Conservation (phyloP, 768 basidiomycete species). For the Austroboletus eburneus region DNA sequence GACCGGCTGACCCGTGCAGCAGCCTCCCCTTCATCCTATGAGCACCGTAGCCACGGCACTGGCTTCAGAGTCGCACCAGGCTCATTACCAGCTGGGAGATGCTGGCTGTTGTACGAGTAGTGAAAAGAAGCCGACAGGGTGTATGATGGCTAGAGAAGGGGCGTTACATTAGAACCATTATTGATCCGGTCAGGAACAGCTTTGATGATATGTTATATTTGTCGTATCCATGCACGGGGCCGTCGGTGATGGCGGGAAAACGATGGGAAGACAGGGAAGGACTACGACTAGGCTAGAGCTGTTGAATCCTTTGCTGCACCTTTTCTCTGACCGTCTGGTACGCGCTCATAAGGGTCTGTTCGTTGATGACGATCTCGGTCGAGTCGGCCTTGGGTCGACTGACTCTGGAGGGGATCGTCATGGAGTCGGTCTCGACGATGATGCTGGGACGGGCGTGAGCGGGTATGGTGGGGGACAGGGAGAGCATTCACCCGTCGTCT, state of each 20-base stretch:
- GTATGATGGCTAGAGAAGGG: background rate
- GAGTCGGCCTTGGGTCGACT: conserved; percentile 90
- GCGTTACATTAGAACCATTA: background rate
- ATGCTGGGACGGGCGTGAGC: conserved; percentile 51
- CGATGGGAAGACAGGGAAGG: conserved; percentile 20
- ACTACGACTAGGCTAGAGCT: conserved; percentile 43
- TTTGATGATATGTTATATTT: too few relatives aligned
- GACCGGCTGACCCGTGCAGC: background rate
- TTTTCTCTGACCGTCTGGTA: conserved; percentile 87
- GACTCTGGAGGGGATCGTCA: conserved; percentile 93
- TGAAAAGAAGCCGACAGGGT: too few relatives aligned
- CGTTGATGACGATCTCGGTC: conserved; percentile 96
- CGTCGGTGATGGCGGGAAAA: background rate
- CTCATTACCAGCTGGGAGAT: background rate
- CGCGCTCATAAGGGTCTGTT: conserved; percentile 91
- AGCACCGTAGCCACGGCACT: background rate
- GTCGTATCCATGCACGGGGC: too few relatives aligned
- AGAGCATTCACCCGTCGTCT: conserved; percentile 77
- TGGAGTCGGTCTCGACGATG: conserved; percentile 93
- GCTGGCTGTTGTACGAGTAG: conserved; percentile 16
- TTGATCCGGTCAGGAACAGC: too few relatives aligned
- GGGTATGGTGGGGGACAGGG: conserved; percentile 8
- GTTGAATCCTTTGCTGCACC: conserved; percentile 78
- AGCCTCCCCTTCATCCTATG: conserved; percentile 15
- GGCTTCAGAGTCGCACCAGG: too few relatives aligned